Evolutionary conservation across 164 flowering plant species (phyloP).

Genomic region (Buxus sempervirens): DNA sequence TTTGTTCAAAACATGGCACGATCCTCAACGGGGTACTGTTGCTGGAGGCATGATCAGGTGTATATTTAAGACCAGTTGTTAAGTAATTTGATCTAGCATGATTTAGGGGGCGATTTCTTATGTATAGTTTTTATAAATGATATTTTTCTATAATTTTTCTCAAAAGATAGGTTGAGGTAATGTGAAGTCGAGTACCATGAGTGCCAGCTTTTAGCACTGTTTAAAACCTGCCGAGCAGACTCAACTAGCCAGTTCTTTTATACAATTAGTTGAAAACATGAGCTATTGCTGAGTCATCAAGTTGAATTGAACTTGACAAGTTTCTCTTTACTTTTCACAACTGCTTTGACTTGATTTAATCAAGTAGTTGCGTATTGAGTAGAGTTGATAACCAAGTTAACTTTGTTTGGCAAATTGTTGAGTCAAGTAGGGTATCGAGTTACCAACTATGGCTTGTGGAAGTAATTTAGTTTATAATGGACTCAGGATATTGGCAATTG

Average conservation of each 20-base stretch:
- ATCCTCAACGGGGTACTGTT: conserved; percentile 48
- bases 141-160: no score
- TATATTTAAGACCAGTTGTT: background rate
- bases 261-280: no score
- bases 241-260: background rate
- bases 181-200: background rate
- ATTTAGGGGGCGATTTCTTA: background rate
- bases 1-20: conserved; percentile 53
- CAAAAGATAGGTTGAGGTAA: background rate
- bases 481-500: background rate
- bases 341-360: no score
- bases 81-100: background rate
- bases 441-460: background rate
- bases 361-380: background rate
- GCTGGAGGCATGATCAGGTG: conserved; percentile 65
- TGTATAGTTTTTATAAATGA: no score
- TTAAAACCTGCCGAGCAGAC: background rate
- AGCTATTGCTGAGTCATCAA: no score
- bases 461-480: background rate
- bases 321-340: no score
- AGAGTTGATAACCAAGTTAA: background rate
- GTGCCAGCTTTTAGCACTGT: background rate
- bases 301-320: no score
- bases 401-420: no score
- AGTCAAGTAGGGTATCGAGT: no score